phyloP scores from a whole-genome alignment of 1,284 basidiomycete species.

The Ceratobasidium sp. region DNA sequence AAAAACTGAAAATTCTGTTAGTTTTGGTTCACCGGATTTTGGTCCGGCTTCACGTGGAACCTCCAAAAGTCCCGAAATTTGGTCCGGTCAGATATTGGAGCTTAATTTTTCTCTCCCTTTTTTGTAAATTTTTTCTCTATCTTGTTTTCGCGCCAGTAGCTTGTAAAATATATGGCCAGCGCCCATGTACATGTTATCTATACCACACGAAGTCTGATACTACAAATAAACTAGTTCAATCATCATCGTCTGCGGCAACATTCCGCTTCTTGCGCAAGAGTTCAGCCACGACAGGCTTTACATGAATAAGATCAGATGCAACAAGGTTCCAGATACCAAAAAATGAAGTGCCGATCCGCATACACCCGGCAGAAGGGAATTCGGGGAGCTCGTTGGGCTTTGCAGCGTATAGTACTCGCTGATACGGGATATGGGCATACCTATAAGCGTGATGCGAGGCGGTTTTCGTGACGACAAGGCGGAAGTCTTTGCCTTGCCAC shows the following conservation, averaged over 20 bases:
- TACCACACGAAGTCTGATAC: background rate
- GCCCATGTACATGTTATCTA: background rate
- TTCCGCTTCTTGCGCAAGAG: background rate
- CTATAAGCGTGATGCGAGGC: background rate
- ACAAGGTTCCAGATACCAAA: no score
- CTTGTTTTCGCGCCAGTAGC: background rate
- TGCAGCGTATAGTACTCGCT: background rate
- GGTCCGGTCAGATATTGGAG: background rate
- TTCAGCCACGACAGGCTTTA: background rate
- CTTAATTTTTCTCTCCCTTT: background rate
- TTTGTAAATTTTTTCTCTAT: background rate
- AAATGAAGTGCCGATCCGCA: no score
- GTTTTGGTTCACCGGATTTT: background rate
- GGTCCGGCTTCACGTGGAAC: background rate
- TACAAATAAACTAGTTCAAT: background rate
- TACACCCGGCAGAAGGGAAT: no score
- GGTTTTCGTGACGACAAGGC: background rate
- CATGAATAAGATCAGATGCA: background rate
- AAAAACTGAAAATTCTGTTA: background rate
- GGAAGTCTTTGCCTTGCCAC: background rate
- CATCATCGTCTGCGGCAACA: background rate
- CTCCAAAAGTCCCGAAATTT: background rate
- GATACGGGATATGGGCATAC: background rate
- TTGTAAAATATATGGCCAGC: background rate
- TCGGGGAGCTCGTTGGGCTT: no score